phyloP scores from a whole-genome alignment of 345 rosid genomes.

The Jatropha curcas region DNA sequence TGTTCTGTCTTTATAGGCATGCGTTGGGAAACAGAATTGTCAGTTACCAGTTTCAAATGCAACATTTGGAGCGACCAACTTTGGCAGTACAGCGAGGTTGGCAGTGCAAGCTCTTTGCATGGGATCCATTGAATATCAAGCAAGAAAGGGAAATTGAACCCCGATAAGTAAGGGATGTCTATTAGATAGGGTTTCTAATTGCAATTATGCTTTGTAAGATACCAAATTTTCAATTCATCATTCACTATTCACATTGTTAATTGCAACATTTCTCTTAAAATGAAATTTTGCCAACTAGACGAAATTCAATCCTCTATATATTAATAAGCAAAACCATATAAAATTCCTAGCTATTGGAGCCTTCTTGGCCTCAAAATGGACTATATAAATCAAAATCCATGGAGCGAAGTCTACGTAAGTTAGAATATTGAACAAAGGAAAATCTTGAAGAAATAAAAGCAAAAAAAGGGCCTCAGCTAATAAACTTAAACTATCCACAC shows the following conservation, averaged over 20 bases:
- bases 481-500: slow-evolving; percentile 28
- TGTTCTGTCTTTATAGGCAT: neutral
- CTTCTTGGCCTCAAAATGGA: too few relatives aligned
- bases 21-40: neutral
- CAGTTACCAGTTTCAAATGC: neutral
- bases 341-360: neutral
- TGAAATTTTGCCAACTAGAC: too few relatives aligned
- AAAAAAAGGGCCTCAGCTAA: neutral
- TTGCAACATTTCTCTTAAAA: too few relatives aligned
- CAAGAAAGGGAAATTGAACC: neutral
- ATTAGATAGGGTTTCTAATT: neutral
- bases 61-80: neutral
- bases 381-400: neutral
- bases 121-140: neutral
- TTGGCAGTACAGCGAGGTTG: neutral
- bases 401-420: neutral
- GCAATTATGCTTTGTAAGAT: neutral
- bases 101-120: neutral
- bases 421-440: too few relatives aligned
- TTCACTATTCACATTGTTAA: too few relatives aligned
- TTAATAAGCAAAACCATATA: neutral
- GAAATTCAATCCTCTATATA: too few relatives aligned
- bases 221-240: too few relatives aligned
- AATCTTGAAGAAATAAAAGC: neutral
- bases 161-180: neutral